Conservation (phyloP, 1,284 basidiomycete genomes). For the Baeospora myosura region DNA sequence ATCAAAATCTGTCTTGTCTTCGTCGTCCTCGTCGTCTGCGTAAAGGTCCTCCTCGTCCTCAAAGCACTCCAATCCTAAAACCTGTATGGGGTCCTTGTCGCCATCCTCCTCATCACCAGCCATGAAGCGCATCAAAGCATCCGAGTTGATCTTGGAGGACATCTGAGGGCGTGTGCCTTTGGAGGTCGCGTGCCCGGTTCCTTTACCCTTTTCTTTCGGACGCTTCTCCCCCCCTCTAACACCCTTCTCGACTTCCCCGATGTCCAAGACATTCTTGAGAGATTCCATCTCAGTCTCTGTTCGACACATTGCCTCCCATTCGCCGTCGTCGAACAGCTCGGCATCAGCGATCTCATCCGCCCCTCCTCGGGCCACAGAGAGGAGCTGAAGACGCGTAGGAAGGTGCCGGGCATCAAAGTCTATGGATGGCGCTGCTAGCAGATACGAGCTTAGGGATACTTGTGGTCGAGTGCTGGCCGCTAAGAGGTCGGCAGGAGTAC, state of each 20-base stretch:
- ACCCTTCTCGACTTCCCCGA: conserved; percentile 3
- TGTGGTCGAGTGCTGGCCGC: too few species aligned
- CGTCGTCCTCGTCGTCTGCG: conserved; percentile 13
- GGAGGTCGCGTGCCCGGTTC: too few species aligned
- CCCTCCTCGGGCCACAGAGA: conserved; percentile 46
- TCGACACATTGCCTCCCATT: conserved; percentile 43
- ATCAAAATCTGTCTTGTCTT: conserved; percentile 3
- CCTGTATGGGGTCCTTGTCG: conserved; percentile 11
- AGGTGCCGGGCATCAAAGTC: conserved; percentile 21
- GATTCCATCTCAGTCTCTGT: conserved; percentile 34
- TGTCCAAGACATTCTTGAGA: conserved; percentile 9
- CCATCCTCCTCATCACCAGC: conserved; percentile 14
- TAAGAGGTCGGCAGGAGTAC: too few species aligned
- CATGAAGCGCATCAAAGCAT: conserved; percentile 30
- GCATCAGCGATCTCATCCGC: conserved; percentile 39
- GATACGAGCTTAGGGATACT: conserved; percentile 30
- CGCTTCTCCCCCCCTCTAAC: conserved; percentile 3
- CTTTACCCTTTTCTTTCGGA: conserved; percentile 3
- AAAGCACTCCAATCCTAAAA: conserved; percentile 17
- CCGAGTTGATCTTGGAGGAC: conserved; percentile 10
- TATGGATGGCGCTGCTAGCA: conserved; percentile 41
- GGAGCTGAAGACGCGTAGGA: conserved; percentile 58
- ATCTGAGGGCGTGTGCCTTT: too few species aligned
- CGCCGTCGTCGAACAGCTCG: conserved; percentile 48
- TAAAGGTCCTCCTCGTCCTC: conserved; percentile 14